Evolutionary conservation across 768 basidiomycete genomes (phyloP).

Genomic region (Rhodocollybia butyracea): DNA sequence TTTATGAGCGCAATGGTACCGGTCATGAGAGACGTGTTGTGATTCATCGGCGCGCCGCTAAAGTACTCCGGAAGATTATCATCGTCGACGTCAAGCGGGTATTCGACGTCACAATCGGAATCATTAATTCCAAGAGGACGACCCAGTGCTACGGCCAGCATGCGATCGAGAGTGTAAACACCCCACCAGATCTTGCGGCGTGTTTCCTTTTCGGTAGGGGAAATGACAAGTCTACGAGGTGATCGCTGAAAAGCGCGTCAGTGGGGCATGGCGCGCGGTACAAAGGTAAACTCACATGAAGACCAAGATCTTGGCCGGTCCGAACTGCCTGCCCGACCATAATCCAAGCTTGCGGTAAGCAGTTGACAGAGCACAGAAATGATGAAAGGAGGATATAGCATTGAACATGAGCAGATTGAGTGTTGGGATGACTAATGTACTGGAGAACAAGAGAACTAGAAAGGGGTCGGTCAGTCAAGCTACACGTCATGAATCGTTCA

Average conservation of each 20-base stretch:
- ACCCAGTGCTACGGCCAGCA: conserved; percentile 88
- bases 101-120: conserved; percentile 85
- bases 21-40: conserved; percentile 70
- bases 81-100: conserved; percentile 83
- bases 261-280: conserved; percentile 9
- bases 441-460: conserved; percentile 84
- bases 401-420: conserved; percentile 84
- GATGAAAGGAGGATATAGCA: conserved; percentile 87
- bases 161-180: conserved; percentile 85
- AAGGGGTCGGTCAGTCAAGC: not conserved
- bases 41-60: conserved; percentile 56
- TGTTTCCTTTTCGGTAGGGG: conserved; percentile 82
- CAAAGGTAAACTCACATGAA: conserved; percentile 64
- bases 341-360: conserved; percentile 92
- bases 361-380: conserved; percentile 90
- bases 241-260: conserved; percentile 58
- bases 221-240: conserved; percentile 66
- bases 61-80: conserved; percentile 71
- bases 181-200: conserved; percentile 94
- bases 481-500: not conserved
- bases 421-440: conserved; percentile 87
- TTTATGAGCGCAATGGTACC: conserved; percentile 74
- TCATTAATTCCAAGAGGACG: conserved; percentile 88
- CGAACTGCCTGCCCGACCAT: conserved; percentile 88
- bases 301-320: conserved; percentile 85